Percentiles rank a stretch among this genome's conserved stretches.
Evolutionary conservation across 1,284 basidiomycete genomes (phyloP).

Genomic region (Pseudozyma sp.): DNA sequence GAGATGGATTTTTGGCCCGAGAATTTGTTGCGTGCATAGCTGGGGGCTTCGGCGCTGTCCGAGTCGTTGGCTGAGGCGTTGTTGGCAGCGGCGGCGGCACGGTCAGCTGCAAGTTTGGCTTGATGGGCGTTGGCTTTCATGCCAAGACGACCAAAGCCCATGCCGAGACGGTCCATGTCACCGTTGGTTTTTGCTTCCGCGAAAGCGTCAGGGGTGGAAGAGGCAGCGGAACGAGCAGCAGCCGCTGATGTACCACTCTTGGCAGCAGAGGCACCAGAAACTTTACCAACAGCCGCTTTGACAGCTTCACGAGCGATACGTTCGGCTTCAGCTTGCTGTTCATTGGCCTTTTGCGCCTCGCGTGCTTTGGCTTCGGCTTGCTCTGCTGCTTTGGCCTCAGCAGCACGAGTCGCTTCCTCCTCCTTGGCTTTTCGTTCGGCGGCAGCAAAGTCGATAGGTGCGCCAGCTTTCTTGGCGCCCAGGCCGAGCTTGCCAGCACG

Average conservation of each 20-base stretch:
- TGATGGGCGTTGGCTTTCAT: constrained; percentile 55
- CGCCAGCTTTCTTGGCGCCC: constrained; percentile 61
- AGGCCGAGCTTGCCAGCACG: constrained; percentile 62
- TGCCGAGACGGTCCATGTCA: constrained; percentile 78
- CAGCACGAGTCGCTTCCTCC: constrained; percentile 54
- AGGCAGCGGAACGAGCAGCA: constrained; percentile 26
- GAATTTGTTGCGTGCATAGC: constrained; percentile 89
- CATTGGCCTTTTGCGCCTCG: constrained; percentile 39
- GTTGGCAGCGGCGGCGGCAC: constrained; percentile 49
- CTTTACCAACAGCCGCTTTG: constrained; percentile 45
- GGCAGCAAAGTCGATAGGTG: constrained; percentile 65
- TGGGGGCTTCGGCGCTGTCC: constrained; percentile 73
- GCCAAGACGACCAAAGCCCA: constrained; percentile 86
- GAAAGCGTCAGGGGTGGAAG: constrained; percentile 23
- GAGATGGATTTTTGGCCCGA: constrained; percentile 88
- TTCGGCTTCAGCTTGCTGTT: constrained; percentile 53
- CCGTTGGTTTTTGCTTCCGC: constrained; percentile 70
- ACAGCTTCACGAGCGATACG: constrained; percentile 58
- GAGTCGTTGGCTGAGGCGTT: constrained; percentile 25
- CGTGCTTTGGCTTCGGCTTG: constrained; percentile 52
- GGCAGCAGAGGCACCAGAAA: constrained; percentile 14
- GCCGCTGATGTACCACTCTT: constrained; percentile 13
- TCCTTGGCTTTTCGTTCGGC: constrained; percentile 64
- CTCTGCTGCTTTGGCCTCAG: constrained; percentile 44
- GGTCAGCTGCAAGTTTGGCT: constrained; percentile 52